Conservation (phyloP, 345 rosid genomes). For the Citrus australasica region DNA sequence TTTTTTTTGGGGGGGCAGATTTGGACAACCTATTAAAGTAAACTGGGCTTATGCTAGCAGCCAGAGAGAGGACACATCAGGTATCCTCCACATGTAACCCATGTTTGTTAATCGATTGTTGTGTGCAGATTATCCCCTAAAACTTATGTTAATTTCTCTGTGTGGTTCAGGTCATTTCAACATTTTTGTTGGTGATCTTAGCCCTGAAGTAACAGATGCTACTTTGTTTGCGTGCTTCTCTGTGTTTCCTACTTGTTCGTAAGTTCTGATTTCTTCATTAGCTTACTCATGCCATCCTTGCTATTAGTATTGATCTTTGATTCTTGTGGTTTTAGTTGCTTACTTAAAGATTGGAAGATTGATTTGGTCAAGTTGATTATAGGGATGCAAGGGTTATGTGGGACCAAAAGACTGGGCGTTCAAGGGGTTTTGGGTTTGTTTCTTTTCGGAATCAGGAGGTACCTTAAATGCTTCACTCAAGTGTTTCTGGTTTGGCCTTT, state of each 20-base stretch:
- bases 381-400: conserved; percentile 99
- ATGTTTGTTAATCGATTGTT: not conserved
- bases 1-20: conserved; percentile 32
- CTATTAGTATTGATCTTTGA: not conserved
- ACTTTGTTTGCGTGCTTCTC: conserved; percentile 87
- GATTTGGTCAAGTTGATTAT: conserved; percentile 11
- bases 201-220: conserved; percentile 98
- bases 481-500: not conserved
- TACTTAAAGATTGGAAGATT: not conserved
- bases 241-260: conserved; percentile 91
- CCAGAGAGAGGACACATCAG: conserved; percentile 97
- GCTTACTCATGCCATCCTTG: not conserved
- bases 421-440: conserved; percentile 97
- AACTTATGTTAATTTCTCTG: not conserved
- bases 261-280: conserved; percentile 28
- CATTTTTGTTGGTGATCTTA: conserved; percentile 97
- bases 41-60: conserved; percentile 99
- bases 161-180: conserved; percentile 72
- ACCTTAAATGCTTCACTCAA: not conserved
- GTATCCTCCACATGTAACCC: conserved; percentile 12
- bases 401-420: conserved; percentile 99
- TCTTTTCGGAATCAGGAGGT: conserved; percentile 97
- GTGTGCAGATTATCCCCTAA: not conserved
- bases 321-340: not conserved
- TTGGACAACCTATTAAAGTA: conserved; percentile 99